Conservation (phyloP, 148 eudicot species). For the Rhododendron griersonianum region DNA sequence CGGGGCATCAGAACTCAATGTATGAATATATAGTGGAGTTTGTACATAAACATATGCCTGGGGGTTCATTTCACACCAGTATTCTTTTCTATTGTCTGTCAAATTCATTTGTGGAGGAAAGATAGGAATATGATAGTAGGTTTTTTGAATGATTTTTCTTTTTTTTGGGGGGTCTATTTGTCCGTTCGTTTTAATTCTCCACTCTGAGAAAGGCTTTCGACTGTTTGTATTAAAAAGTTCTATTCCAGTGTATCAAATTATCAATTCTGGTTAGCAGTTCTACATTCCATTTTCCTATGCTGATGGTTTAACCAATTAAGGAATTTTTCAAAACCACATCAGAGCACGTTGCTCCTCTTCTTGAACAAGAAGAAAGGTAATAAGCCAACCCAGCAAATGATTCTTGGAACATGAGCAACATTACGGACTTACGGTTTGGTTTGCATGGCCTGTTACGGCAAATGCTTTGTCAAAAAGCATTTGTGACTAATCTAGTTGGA, state of each 20-base stretch:
- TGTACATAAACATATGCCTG: constrained; percentile 35
- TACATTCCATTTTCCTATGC: neutral
- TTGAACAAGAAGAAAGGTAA: neutral
- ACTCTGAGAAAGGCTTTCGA: neutral
- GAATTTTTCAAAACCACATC: too few species aligned
- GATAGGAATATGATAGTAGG: neutral
- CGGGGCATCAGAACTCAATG: constrained; percentile 6
- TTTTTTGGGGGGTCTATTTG: neutral
- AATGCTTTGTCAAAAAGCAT: neutral
- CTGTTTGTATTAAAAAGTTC: neutral
- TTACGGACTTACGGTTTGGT: too few species aligned
- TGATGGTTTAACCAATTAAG: too few species aligned
- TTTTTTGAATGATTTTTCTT: neutral
- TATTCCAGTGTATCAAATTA: neutral
- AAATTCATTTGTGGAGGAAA: neutral
- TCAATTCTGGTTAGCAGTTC: neutral
- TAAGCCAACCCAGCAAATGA: neutral
- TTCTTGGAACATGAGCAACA: neutral
- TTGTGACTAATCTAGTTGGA: neutral
- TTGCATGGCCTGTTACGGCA: neutral
- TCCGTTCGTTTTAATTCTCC: neutral
- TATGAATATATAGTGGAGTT: constrained; percentile 18
- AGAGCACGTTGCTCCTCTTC: neutral
- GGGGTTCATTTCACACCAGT: neutral
- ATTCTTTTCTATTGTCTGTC: neutral